Evolutionary conservation across 805 yeast species (phyloP).

Genomic region (Phaffomyces thermotolerans): DNA sequence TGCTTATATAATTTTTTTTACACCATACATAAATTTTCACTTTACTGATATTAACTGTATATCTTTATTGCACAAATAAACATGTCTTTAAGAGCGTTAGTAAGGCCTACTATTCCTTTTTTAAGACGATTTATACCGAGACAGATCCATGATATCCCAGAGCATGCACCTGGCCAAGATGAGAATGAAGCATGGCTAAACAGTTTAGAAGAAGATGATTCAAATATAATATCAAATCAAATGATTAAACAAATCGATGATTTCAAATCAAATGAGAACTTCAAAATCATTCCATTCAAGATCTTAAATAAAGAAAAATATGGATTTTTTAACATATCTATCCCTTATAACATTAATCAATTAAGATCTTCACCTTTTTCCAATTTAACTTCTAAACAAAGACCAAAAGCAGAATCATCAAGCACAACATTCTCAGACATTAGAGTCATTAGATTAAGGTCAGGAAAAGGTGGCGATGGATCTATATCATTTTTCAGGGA

Average conservation of each 20-base stretch:
- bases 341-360: constrained; percentile 9
- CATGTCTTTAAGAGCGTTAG: neutral
- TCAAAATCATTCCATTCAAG: constrained; percentile 1
- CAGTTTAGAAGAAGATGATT: constrained; percentile 7
- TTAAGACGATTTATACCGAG: too few relatives aligned
- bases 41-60: too few relatives aligned
- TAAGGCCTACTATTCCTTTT: neutral
- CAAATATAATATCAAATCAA: neutral
- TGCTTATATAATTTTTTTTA: neutral
- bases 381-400: constrained; percentile 24
- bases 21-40: neutral
- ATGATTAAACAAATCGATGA: constrained; percentile 4
- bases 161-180: constrained; percentile 34
- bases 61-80: neutral
- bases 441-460: constrained; percentile 52
- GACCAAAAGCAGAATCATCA: constrained; percentile 37
- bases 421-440: constrained; percentile 50
- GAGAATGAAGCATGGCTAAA: constrained; percentile 39
- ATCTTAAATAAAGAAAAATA: constrained; percentile 1
- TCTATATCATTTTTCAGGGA: constrained; percentile 80
- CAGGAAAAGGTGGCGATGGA: constrained; percentile 92
- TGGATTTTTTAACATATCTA: constrained; percentile 9
- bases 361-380: constrained; percentile 33
- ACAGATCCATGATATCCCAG: constrained; percentile 19
- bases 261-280: constrained; percentile 1